Evolutionary conservation across 768 basidiomycete genomes (phyloP), one percentile per base, ranked within the genome.

Genomic region (Mycena vitilis): DNA sequence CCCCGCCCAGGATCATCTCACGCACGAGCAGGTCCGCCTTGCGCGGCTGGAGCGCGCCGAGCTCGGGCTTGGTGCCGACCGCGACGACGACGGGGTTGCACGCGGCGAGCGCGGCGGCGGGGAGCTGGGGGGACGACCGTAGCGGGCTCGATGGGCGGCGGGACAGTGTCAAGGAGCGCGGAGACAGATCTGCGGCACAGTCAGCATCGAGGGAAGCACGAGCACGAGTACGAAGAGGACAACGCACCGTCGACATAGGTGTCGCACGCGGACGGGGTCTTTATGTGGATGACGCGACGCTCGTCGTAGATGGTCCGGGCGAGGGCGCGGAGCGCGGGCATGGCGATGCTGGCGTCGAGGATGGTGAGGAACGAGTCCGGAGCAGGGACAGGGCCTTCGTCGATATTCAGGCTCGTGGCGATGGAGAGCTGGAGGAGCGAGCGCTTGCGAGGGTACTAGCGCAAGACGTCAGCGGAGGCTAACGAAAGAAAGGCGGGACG

Each of bases 301-400:
- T 83, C 81, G 42, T 76, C 70, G 60, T 76, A 66, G 49, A 86
- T 79, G 10, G 71, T 70, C 13, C 72, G 70, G 0, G 85, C 85
- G 30, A 91, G 78, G 12, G 81, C 82, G 36, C 90, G 86, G 36
- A 91, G 76, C 4, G 91, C 91, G 3, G 76, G 74, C 85, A 91
- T 91, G 37, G 80, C 78, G 65, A 91, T 81, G 22, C 79, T 71
- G 2, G 90, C 92, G 53, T 82, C 88, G 16, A 84, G 73, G 45
- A 91, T 80, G 5, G 85, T 85, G 30, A 91, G 81, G 66, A 82
- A 85, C 1, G 76, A 74, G 8, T n/a, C n/a, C n/a, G 92, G 75
- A 51, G 88, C 88, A 25, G 89, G 84, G 23, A 89, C 78, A 49
- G 85, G 83, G 59, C 88, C 88, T 71, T 91, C 85, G 65, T 85